Conservation (phyloP, 2,329 filamentous ascomycete species). For the Penicillium hesseltinei region DNA sequence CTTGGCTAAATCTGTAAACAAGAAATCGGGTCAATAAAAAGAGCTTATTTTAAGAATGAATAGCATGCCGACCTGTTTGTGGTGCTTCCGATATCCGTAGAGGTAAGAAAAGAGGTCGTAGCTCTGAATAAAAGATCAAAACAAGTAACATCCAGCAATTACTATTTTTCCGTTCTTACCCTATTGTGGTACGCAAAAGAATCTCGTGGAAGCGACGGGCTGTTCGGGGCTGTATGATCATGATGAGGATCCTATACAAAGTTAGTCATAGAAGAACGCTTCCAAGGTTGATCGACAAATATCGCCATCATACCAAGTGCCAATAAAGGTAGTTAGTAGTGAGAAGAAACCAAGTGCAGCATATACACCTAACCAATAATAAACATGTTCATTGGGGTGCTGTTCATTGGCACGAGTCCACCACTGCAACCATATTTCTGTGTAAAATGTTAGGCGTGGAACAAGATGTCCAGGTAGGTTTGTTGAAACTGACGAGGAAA, state of each 20-base stretch:
- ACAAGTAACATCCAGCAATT: conserved; percentile 5
- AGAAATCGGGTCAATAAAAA: neutral
- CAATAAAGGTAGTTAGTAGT: conserved; percentile 13
- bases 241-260: conserved; percentile 13
- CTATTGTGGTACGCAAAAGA: conserved; percentile 19
- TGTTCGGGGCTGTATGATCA: conserved; percentile 23
- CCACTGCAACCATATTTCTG: conserved; percentile 28
- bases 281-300: neutral
- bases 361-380: conserved; percentile 27
- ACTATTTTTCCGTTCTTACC: neutral
- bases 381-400: conserved; percentile 20
- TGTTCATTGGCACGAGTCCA: conserved; percentile 25
- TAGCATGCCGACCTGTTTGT: conserved; percentile 16
- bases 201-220: conserved; percentile 21
- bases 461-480: neutral
- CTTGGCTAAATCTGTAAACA: conserved; percentile 29
- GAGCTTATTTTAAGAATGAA: too few relatives aligned
- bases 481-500: conserved; percentile 23
- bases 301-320: conserved; percentile 10
- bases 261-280: neutral
- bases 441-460: neutral
- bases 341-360: conserved; percentile 21
- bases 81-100: conserved; percentile 19
- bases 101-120: conserved; percentile 31
- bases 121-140: conserved; percentile 15